Percentiles rank a stretch among this genome's conserved stretches.
phyloP scores from a whole-genome alignment of 805 yeast species.

The Lachancea cidri region DNA sequence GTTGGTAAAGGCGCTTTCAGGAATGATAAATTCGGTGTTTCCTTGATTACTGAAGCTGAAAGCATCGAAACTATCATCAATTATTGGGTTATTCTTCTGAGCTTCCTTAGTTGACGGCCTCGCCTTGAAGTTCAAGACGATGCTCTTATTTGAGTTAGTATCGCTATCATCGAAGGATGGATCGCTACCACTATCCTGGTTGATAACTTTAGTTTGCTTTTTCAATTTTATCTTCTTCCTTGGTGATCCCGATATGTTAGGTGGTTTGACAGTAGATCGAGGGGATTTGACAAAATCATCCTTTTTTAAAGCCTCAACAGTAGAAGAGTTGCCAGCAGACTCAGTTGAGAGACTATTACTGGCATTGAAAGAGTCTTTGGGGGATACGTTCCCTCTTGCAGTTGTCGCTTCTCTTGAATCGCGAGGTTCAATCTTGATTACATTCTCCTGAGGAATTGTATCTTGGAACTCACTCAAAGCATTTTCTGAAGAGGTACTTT shows the following conservation, averaged over 20 bases:
- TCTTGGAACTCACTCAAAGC: too few species aligned
- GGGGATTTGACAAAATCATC: too few species aligned
- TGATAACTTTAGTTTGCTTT: not conserved
- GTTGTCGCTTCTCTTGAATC: too few species aligned
- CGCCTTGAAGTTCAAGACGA: conserved; percentile 11
- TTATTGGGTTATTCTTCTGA: conserved; percentile 23
- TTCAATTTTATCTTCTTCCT: not conserved
- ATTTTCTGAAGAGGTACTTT: too few species aligned
- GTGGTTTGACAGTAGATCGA: too few species aligned
- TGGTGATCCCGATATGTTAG: not conserved
- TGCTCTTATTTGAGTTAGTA: conserved; percentile 8
- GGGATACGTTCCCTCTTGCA: too few species aligned
- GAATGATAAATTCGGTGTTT: conserved; percentile 25
- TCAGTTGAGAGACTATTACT: too few species aligned
- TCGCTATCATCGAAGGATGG: conserved; percentile 1
- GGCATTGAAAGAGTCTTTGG: too few species aligned
- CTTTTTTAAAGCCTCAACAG: not conserved
- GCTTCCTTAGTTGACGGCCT: not conserved
- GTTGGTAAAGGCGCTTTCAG: conserved; percentile 9
- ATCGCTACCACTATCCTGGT: not conserved
- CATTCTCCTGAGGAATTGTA: too few species aligned
- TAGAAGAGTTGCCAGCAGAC: too few species aligned
- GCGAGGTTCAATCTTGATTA: too few species aligned
- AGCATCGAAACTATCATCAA: conserved; percentile 31
- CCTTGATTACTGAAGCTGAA: conserved; percentile 30